Conservation (phyloP, 768 basidiomycete species). For the Lyophyllum decastes region DNA sequence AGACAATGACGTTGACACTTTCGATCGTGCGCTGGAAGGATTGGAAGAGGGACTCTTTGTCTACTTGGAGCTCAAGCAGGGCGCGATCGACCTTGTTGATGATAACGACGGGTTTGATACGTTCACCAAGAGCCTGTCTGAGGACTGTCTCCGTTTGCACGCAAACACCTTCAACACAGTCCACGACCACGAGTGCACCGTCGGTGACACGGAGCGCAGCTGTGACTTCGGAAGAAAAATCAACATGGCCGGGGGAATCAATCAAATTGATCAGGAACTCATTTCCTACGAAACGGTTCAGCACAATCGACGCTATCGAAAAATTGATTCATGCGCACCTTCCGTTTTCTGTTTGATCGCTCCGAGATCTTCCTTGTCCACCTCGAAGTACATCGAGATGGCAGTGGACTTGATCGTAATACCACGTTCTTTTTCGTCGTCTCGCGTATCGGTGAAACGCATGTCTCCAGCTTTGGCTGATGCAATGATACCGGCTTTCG, state of each 20-base stretch:
- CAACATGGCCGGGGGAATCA: constrained; percentile 97
- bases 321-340: constrained; percentile 46
- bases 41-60: constrained; percentile 97
- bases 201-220: constrained; percentile 99
- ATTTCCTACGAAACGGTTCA: constrained; percentile 52
- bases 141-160: constrained; percentile 99
- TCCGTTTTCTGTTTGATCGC: constrained; percentile 94
- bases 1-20: constrained; percentile 97
- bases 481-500: constrained; percentile 99
- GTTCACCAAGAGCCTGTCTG: constrained; percentile 94
- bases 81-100: constrained; percentile 99
- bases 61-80: constrained; percentile 95
- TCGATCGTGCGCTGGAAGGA: constrained; percentile 98
- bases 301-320: constrained; percentile 28
- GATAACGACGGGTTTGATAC: constrained; percentile 99
- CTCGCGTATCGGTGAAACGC: constrained; percentile 96
- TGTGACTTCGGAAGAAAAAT: constrained; percentile 99
- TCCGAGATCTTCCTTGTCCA: constrained; percentile 83
- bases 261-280: constrained; percentile 94
- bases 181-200: constrained; percentile 99
- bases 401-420: constrained; percentile 99
- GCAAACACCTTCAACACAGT: constrained; percentile 99
- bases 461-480: constrained; percentile 91
- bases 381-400: constrained; percentile 92
- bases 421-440: constrained; percentile 99